A percentile compares a stretch with the other conserved stretches of the same genome.
Conservation (phyloP, 306 rosid species). For the Boehmeria nivea region DNA sequence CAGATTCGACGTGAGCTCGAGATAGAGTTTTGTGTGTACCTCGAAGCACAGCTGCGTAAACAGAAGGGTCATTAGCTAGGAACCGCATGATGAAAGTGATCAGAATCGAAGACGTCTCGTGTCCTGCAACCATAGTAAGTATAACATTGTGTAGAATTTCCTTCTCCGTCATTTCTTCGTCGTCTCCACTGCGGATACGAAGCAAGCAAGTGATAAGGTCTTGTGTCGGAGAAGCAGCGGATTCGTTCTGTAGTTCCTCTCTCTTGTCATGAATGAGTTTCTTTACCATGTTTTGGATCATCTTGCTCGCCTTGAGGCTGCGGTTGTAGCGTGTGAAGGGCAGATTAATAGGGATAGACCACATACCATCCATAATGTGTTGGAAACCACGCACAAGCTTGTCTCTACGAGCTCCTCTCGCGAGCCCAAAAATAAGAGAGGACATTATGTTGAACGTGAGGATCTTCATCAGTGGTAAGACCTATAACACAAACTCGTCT, state of each 20-base stretch:
- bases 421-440: slow-evolving; percentile 60
- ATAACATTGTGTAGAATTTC: slow-evolving; percentile 55
- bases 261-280: slow-evolving; percentile 41
- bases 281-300: slow-evolving; percentile 39
- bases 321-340: slow-evolving; percentile 66
- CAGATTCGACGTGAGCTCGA: no score
- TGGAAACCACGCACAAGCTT: slow-evolving; percentile 32
- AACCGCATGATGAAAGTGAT: slow-evolving; percentile 49
- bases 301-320: slow-evolving; percentile 52
- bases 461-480: slow-evolving; percentile 60
- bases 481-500: slow-evolving; percentile 32
- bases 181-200: slow-evolving; percentile 33
- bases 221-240: slow-evolving; percentile 34
- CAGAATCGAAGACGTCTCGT: slow-evolving; percentile 62
- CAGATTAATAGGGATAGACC: slow-evolving; percentile 61
- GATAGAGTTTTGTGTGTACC: slow-evolving; percentile 31
- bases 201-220: slow-evolving; percentile 64
- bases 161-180: slow-evolving; percentile 42
- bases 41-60: slow-evolving; percentile 53
- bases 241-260: slow-evolving; percentile 27
- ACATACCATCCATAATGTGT: slow-evolving; percentile 46
- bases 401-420: slow-evolving; percentile 50
- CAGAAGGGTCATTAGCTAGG: slow-evolving; percentile 46
- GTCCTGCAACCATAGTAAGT: slow-evolving; percentile 67
- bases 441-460: slow-evolving; percentile 72